Percentiles rank a stretch among this genome's conserved stretches.
phyloP scores from a whole-genome alignment of 2,329 filamentous ascomycete species.

The Fonsecaea monophora region DNA sequence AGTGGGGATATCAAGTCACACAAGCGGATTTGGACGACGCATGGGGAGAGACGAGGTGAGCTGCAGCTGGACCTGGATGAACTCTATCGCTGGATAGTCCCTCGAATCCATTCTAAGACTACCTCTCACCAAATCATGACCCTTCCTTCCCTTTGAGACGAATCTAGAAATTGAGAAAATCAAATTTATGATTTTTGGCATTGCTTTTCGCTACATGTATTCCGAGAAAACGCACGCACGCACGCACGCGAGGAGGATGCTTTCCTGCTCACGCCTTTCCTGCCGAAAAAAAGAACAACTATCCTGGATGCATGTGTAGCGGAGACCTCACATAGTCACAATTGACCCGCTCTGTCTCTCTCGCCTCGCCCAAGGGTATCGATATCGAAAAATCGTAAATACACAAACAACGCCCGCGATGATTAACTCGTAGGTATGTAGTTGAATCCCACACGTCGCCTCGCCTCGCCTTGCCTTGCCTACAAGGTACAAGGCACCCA shows the following conservation, averaged over 20 bases:
- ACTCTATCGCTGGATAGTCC: not conserved
- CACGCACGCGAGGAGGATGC: not conserved
- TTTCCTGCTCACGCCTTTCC: not conserved
- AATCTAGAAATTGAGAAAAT: not conserved
- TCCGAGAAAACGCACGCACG: too few relatives aligned
- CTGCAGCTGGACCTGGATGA: not conserved
- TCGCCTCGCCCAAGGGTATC: not conserved
- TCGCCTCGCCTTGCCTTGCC: not conserved
- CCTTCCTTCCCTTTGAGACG: not conserved
- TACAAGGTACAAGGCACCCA: not conserved
- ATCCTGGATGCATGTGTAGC: not conserved
- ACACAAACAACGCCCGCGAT: not conserved
- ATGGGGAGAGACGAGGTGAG: constrained; percentile 45
- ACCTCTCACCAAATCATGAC: too few relatives aligned
- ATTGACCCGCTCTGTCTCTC: not conserved
- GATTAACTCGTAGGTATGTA: not conserved
- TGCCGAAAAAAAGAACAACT: not conserved
- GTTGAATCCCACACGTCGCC: too few relatives aligned
- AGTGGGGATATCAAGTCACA: constrained; percentile 62
- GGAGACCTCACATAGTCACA: not conserved
- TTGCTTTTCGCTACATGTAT: too few relatives aligned
- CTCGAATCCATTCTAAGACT: too few relatives aligned
- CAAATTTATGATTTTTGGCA: not conserved
- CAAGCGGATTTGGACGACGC: constrained; percentile 59
- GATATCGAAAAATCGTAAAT: not conserved